Evolutionary conservation across 2,329 filamentous ascomycete species (phyloP), one percentile per base, ranked within the genome.

Genomic region (Corinectria fuckeliana): DNA sequence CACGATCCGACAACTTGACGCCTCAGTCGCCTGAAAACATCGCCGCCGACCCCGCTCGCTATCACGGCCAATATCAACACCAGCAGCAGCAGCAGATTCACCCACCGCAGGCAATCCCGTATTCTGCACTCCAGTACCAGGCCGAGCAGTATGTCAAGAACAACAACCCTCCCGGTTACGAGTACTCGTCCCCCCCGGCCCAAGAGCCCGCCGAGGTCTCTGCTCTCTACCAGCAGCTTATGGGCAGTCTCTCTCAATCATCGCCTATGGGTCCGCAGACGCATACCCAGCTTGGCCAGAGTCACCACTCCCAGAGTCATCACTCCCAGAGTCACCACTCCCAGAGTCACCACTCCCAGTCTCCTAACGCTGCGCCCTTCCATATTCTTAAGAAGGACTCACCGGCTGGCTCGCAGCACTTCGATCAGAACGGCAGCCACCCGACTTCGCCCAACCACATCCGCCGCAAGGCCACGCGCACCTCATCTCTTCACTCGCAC

Each of bases 321-420:
- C 51, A 49, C 38, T 51, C 45, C 45, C 50, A 76, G 57, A 75
- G n/a, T 77, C 50, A 52, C 21, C 74, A 78, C 28, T 76, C 76
- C 30, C 76, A 77, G 74, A 67, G 75, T 45, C 77, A 67, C 20
- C 57, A 56, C 32, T 57, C 47, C 26, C 66, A 68, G 34, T 64
- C 67, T 10, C 64, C 70, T 20, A 65, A 55, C 26, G 71, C 75
- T 50, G 72, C 77, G 20, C 70, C 76, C 41, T 77, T 82, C 57
- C 81, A 84, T 66, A 80, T 83, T 56, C 71, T 84, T 23, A 84
- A 84, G 73, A 86, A 85, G 73, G 77, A 78, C 16, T 76, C 79
- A 58, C 77, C 80, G 30, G 70, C 75, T 50, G 72, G 71, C 42
- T 76, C 77, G 3, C 72, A 75, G 54, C 71, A 72, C 18, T 72